Evolutionary conservation across 345 rosid genomes (phyloP).

Genomic region (Eucalyptus melliodora): DNA sequence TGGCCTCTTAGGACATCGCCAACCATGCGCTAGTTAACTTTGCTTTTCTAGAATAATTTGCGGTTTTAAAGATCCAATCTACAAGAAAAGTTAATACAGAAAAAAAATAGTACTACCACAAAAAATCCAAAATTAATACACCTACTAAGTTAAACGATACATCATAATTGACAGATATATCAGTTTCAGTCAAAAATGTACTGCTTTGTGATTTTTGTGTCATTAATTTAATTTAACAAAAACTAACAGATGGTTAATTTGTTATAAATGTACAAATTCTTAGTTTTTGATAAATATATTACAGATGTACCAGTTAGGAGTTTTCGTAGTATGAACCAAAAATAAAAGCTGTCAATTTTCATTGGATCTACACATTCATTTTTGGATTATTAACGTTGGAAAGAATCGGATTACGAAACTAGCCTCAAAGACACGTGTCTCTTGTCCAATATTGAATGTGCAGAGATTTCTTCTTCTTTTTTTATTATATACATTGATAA

Average conservation of each 20-base stretch:
- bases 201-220: fast-evolving
- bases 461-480: not conserved
- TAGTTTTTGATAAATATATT: fast-evolving
- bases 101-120: fast-evolving
- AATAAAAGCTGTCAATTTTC: too few relatives aligned
- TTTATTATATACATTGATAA: too few relatives aligned
- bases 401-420: fast-evolving
- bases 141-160: fast-evolving
- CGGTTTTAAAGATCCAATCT: too few relatives aligned
- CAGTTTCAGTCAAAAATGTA: fast-evolving
- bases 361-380: not conserved
- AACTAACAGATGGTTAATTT: fast-evolving
- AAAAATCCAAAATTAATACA: fast-evolving
- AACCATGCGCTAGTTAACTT: not conserved
- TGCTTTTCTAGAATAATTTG: not conserved
- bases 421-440: not conserved
- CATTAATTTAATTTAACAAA: too few relatives aligned
- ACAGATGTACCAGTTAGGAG: fast-evolving
- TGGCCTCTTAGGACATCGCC: not conserved
- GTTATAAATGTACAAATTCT: fast-evolving
- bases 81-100: not conserved
- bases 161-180: fast-evolving
- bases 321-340: fast-evolving
- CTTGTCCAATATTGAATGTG: not conserved
- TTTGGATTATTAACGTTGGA: not conserved